Percentiles rank a stretch among this genome's conserved stretches.
Evolutionary conservation across 106 monocot species (phyloP).

Genomic region (Allium sativum): DNA sequence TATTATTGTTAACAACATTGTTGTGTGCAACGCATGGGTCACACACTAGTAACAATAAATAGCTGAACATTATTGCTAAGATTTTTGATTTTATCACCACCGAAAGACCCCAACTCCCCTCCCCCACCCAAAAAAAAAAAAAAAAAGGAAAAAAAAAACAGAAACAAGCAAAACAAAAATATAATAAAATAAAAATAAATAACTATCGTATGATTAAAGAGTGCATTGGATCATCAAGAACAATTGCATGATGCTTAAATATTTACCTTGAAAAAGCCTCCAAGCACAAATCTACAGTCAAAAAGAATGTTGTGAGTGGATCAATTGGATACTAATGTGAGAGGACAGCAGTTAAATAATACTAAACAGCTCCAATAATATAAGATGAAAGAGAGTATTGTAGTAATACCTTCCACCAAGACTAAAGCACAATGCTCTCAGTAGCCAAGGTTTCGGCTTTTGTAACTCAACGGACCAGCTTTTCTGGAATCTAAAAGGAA

Average conservation of each 20-base stretch:
- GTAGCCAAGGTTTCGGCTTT: conserved; percentile 80
- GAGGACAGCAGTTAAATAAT: conserved; percentile 4
- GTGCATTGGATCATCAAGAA: neutral
- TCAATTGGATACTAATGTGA: neutral
- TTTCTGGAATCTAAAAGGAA: conserved; percentile 59
- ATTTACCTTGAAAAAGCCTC: conserved; percentile 92
- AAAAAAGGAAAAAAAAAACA: no score
- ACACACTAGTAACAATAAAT: no score
- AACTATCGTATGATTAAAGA: no score
- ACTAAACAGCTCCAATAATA: neutral
- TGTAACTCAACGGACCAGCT: conserved; percentile 69
- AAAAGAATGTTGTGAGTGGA: conserved; percentile 11
- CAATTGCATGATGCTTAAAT: neutral
- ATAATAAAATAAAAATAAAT: no score
- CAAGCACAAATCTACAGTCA: conserved; percentile 82
- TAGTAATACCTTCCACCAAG: conserved; percentile 73
- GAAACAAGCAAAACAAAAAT: no score
- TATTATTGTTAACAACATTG: no score
- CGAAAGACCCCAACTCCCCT: no score
- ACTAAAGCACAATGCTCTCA: conserved; percentile 72
- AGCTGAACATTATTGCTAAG: no score
- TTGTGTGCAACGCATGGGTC: no score
- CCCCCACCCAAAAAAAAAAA: no score
- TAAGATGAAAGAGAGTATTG: neutral
- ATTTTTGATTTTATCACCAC: no score